Evolutionary conservation across 129 eudicot species (phyloP), one percentile per base, ranked within the genome.

Genomic region (Centella asiatica): DNA sequence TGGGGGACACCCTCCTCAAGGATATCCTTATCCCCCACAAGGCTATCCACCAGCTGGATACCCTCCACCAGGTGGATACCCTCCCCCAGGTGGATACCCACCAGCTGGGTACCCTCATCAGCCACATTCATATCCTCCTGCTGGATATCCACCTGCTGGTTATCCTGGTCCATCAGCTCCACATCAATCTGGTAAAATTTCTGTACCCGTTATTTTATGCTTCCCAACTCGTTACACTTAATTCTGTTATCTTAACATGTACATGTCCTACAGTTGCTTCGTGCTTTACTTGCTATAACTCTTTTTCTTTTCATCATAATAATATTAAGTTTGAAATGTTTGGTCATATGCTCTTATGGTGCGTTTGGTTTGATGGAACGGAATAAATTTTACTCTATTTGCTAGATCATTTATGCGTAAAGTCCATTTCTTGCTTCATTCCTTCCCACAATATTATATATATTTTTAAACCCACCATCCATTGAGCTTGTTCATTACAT

Each of bases 111-210:
- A n/a, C n/a, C n/a, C n/a, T n/a, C n/a, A n/a, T n/a, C n/a, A n/a
- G n/a, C n/a, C n/a, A n/a, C n/a, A n/a, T n/a, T n/a, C n/a, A 19
- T 57, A 57, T 57, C 63, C 63, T 37, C 31, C 65, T 1, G 81
- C 73, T 29, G 88, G 78, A 15, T 82, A 78, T 56, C 83, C 83
- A 26, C 78, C 90, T 13, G 51, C 76, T 6, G 86, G 79, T 57
- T 77, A 84, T 72, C 82, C 84, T 27, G 83, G 78, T 58, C 73
- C 75, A 46, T 65, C 89, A 80, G 92, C 86, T 83, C 2, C 62
- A 31, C 62, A 56, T 56, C 62, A 56, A 18, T 31, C 62, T 18
- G 62, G 62, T 56, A 56, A 22, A 60, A 39, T 28, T 19, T 34
- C 19, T 56, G 27, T 1, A 57, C 50, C 13, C 13, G 1, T 4